Evolutionary conservation across 768 basidiomycete genomes (phyloP).

Genomic region (Termitomyces heimii): DNA sequence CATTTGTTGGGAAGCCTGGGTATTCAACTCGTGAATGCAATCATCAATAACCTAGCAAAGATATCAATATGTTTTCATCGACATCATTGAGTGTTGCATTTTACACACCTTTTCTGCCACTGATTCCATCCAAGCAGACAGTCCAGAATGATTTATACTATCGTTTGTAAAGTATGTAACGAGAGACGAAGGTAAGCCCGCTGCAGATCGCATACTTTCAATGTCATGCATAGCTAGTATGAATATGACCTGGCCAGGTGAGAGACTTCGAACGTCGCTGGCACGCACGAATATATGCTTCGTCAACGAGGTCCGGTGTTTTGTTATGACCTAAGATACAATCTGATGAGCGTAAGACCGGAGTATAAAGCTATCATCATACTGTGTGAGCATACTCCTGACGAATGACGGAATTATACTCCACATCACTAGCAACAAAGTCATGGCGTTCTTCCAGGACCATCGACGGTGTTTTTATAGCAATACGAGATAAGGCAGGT

Average conservation of each 20-base stretch:
- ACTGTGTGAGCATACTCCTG: constrained; percentile 80
- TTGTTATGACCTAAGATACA: constrained; percentile 52
- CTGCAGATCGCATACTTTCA: constrained; percentile 78
- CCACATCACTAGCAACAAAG: constrained; percentile 79
- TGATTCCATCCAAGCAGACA: constrained; percentile 78
- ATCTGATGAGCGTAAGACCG: neutral
- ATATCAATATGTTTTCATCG: neutral
- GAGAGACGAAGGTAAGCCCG: constrained; percentile 75
- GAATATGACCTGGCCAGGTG: constrained; percentile 82
- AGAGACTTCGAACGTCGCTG: constrained; percentile 67
- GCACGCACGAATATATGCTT: constrained; percentile 60
- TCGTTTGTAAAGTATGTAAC: constrained; percentile 86
- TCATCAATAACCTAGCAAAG: constrained; percentile 65
- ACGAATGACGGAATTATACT: constrained; percentile 87
- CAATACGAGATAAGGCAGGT: constrained; percentile 73
- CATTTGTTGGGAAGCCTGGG: constrained; percentile 73
- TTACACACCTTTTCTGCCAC: constrained; percentile 72
- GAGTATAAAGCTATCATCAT: constrained; percentile 16
- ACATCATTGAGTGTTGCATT: neutral
- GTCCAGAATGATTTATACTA: constrained; percentile 60
- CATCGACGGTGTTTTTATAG: constrained; percentile 79
- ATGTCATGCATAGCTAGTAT: constrained; percentile 82
- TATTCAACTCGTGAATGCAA: constrained; percentile 65
- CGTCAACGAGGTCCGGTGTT: constrained; percentile 59
- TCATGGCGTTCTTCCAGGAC: constrained; percentile 81